These are phyloP conservation scores for Fusarium oligoseptatum DNA, from an alignment of 2,329 filamentous ascomycete species.

Conservation along the genomic window DNA sequence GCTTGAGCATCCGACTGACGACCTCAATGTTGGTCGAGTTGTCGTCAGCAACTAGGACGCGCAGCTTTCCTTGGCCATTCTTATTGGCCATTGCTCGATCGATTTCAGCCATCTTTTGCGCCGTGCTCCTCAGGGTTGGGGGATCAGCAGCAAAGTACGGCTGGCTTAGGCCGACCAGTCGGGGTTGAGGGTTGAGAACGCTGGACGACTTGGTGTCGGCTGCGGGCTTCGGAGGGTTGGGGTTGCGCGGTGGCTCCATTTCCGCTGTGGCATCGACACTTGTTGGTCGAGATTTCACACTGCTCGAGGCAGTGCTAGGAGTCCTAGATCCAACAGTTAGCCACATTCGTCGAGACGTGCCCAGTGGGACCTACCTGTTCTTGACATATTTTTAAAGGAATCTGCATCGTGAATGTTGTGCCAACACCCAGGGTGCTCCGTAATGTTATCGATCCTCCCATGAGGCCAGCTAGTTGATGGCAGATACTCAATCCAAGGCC, in stretches of 20 bases:
- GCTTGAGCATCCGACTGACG: slow-evolving; percentile 75
- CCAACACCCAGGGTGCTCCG: slow-evolving; percentile 80
- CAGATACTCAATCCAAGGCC: slow-evolving; percentile 91
- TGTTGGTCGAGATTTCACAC: slow-evolving; percentile 62
- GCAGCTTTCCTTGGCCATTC: slow-evolving; percentile 72
- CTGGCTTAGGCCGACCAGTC: slow-evolving; percentile 84
- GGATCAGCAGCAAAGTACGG: slow-evolving; percentile 77
- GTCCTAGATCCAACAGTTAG: slow-evolving; percentile 52
- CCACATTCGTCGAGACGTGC: neutral
- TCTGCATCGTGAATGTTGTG: slow-evolving; percentile 84
- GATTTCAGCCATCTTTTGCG: slow-evolving; percentile 75
- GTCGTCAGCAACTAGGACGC: slow-evolving; percentile 86
- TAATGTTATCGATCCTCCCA: slow-evolving; percentile 82
- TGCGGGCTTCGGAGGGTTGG: slow-evolving; percentile 43
- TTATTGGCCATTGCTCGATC: slow-evolving; percentile 74
- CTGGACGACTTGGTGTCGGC: slow-evolving; percentile 49
- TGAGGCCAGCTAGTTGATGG: slow-evolving; percentile 84
- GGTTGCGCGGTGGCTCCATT: slow-evolving; percentile 52
- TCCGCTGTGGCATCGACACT: slow-evolving; percentile 62
- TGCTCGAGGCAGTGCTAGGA: slow-evolving; percentile 68
- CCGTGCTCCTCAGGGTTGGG: slow-evolving; percentile 54
- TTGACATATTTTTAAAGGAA: slow-evolving; percentile 84
- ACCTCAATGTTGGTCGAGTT: slow-evolving; percentile 71
- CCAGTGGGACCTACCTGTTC: slow-evolving; percentile 59
- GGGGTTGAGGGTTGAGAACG: slow-evolving; percentile 76